phyloP scores from a whole-genome alignment of 2,329 filamentous ascomycete genomes.

The Colletotrichum graminicola region DNA sequence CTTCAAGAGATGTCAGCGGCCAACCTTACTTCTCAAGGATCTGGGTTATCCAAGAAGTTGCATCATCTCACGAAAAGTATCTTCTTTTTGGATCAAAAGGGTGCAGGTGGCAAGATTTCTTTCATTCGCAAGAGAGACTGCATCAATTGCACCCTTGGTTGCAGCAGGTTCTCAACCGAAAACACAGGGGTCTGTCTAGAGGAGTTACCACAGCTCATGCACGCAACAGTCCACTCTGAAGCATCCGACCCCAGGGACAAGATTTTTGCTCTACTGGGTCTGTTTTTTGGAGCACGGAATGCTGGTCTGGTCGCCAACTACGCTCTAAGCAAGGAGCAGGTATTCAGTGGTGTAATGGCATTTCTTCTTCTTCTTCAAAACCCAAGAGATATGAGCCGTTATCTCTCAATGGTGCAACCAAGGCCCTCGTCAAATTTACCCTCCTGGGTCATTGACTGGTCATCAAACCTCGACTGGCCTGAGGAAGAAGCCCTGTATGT shows the following conservation, averaged over 20 bases:
- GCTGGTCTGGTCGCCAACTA: conserved; percentile 16
- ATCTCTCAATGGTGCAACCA: not conserved
- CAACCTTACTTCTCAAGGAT: not conserved
- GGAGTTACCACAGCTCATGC: not conserved
- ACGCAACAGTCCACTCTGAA: not conserved
- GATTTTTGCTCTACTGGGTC: not conserved
- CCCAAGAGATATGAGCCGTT: no score
- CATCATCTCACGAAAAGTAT: not conserved
- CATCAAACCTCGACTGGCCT: not conserved
- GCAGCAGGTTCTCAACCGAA: not conserved
- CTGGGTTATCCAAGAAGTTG: not conserved
- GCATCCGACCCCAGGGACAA: conserved; percentile 25
- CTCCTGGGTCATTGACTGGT: not conserved
- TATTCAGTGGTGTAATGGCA: not conserved
- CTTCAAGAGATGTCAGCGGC: not conserved
- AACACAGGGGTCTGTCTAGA: not conserved
- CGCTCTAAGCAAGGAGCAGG: not conserved
- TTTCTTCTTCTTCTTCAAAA: not conserved
- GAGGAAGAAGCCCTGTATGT: not conserved
- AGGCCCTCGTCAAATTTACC: not conserved
- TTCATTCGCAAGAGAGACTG: not conserved
- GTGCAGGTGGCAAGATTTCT: not conserved
- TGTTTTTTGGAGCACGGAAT: not conserved
- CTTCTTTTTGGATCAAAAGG: not conserved
- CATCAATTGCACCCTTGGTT: not conserved